Evolutionary conservation across 768 basidiomycete genomes (phyloP).

Genomic region (Psilocybe subaeruginosa): DNA sequence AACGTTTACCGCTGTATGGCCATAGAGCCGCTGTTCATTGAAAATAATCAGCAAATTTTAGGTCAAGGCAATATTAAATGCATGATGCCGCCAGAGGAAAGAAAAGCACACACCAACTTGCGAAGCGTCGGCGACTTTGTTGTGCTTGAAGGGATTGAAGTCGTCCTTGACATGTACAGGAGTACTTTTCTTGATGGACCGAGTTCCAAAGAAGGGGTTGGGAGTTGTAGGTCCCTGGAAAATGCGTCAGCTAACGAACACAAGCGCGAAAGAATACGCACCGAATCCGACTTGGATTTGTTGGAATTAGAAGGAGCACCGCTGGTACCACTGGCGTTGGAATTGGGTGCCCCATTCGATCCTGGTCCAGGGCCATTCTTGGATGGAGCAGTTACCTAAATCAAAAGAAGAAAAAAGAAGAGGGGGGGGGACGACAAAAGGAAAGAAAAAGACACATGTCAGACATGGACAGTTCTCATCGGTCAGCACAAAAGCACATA

Average conservation of each 20-base stretch:
- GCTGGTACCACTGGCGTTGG: not conserved
- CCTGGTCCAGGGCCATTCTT: constrained; percentile 32
- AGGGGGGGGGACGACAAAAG: constrained; percentile 15
- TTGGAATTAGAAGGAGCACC: constrained; percentile 48
- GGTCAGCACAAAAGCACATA: constrained; percentile 26
- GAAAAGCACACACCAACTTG: constrained; percentile 63
- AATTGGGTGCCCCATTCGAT: not conserved
- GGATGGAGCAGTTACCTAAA: constrained; percentile 51
- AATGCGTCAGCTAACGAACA: constrained; percentile 3
- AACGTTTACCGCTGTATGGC: constrained; percentile 92
- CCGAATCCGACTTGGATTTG: constrained; percentile 64
- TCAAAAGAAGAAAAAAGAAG: constrained; percentile 22
- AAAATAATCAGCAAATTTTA: constrained; percentile 1
- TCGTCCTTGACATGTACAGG: constrained; percentile 92
- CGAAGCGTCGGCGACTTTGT: constrained; percentile 76
- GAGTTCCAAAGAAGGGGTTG: constrained; percentile 91
- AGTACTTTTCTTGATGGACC: constrained; percentile 71
- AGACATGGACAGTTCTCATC: constrained; percentile 21
- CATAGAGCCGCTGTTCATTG: constrained; percentile 63
- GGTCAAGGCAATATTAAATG: too few species aligned
- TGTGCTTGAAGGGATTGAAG: constrained; percentile 95
- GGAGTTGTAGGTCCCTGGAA: constrained; percentile 49
- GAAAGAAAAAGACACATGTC: constrained; percentile 18
- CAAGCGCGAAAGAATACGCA: constrained; percentile 22
- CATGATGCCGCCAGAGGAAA: not conserved